Evolutionary conservation across 306 rosid genomes (phyloP).

Genomic region (Pachyrhizus erosus): DNA sequence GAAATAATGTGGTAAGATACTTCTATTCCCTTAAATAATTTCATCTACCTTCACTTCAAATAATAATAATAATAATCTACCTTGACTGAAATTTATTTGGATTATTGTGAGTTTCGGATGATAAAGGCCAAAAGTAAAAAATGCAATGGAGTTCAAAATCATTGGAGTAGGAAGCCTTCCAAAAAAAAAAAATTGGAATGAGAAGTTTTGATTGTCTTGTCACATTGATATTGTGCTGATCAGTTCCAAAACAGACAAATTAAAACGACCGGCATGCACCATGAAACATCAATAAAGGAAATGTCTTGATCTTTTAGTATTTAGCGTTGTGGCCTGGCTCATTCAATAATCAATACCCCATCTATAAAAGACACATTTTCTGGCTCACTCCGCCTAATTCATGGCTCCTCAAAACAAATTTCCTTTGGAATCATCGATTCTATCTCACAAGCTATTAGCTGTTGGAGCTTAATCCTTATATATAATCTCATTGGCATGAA

Average conservation of each 20-base stretch:
- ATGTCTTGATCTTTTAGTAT: background rate
- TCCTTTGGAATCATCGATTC: slow-evolving; percentile 43
- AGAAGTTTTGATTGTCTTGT: background rate
- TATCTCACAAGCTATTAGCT: background rate
- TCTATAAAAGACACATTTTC: slow-evolving; percentile 27
- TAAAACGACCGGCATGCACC: background rate
- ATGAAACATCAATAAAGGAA: background rate
- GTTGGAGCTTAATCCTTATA: background rate
- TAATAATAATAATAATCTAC: no score
- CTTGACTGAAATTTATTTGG: no score
- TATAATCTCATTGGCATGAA: slow-evolving; percentile 25
- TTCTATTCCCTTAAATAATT: no score
- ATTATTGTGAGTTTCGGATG: background rate
- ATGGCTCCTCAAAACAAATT: background rate
- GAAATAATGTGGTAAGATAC: no score
- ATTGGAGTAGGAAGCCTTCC: background rate
- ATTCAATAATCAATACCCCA: background rate
- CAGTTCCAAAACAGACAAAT: background rate
- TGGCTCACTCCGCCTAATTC: slow-evolving; percentile 41
- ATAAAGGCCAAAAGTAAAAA: background rate
- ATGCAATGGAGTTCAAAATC: no score
- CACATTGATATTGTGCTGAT: background rate
- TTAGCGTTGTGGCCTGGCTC: background rate
- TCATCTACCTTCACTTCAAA: no score
- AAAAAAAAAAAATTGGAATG: background rate